Evolutionary conservation across 176 grass and related monocot genomes (phyloP), one percentile per base, ranked within the genome.

Genomic region (Triticum urartu): DNA sequence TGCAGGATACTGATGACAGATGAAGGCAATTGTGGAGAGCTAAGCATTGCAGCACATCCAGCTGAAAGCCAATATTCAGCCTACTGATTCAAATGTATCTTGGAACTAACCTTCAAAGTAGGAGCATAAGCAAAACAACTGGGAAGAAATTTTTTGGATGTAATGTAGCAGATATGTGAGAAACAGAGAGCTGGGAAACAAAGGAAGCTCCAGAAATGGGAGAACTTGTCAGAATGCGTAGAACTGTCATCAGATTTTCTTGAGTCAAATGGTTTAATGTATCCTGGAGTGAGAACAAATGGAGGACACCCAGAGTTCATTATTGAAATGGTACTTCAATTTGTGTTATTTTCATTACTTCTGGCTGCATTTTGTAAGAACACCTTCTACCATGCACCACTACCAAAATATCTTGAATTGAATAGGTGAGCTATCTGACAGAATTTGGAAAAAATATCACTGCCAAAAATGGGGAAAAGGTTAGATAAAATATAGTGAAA

Each of bases 41-140:
- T 87, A 71, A 90, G 89, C 82, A 82, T 83, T 61, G 79, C 85
- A 70, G 79, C 90, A 61, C 87, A 98, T 40, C 66, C 79, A 85
- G 40, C 83, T 25, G 79, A 83, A 74, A 90, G 66, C 73, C 92
- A 93, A 77, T 95, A 91, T 86, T 84, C 92, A 79, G 72, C 85
- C 54, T 95, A 91, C 85, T 98, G 85, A 98, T 69, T 72, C 63
- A 81, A 21, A 72, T 42, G 65, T 81, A 89, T 72, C 35, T 52
- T 79, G 60, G 30, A 85, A 86, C 82, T 87, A 92, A 94, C 82
- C 62, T 85, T 87, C 72, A 33, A 33, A 34, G 71, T 82, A 89
- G 83, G 67, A 89, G 39, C 69, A 88, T 72, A 73, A 81, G 43
- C 10, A 82, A 76, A 66, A 78, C 39, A 79, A 81, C 35, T 85